Evolutionary conservation across 1,284 basidiomycete species (phyloP).

Genomic region (Trichosporon coremiiforme): DNA sequence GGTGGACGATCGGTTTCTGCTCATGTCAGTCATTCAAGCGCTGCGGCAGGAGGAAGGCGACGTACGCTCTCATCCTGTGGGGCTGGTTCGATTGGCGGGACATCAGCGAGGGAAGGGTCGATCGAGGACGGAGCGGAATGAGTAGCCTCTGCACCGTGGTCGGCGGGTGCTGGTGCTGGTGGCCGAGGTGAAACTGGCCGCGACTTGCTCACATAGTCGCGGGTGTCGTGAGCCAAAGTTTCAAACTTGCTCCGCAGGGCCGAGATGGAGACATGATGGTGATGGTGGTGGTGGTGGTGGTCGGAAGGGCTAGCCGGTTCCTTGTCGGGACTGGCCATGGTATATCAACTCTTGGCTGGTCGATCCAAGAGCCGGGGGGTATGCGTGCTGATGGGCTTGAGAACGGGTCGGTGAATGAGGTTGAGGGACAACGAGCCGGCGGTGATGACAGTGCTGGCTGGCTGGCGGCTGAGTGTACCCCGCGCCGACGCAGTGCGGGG

Average conservation of each 20-base stretch:
- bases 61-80: neutral
- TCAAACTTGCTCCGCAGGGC: constrained; percentile 47
- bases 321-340: neutral
- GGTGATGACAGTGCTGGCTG: constrained; percentile 2
- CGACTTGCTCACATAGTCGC: constrained; percentile 6
- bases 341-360: constrained; percentile 7
- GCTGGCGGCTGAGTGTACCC: neutral
- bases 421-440: neutral
- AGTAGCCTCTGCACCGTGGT: neutral
- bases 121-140: neutral
- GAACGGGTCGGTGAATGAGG: neutral
- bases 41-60: neutral
- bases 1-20: neutral
- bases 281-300: constrained; percentile 12
- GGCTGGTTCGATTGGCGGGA: neutral
- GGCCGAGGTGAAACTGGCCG: neutral
- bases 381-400: neutral
- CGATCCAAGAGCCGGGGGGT: neutral
- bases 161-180: neutral
- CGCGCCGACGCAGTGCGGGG: constrained; percentile 1
- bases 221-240: constrained; percentile 35
- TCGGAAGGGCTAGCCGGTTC: neutral
- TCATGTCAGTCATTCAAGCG: neutral
- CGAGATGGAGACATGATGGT: constrained; percentile 41
- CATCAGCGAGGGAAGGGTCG: neutral